A percentile compares a stretch with the other conserved stretches of the same genome.
Evolutionary conservation across 2,329 filamentous ascomycete genomes (phyloP).

Genomic region (Cladosporium sp.): DNA sequence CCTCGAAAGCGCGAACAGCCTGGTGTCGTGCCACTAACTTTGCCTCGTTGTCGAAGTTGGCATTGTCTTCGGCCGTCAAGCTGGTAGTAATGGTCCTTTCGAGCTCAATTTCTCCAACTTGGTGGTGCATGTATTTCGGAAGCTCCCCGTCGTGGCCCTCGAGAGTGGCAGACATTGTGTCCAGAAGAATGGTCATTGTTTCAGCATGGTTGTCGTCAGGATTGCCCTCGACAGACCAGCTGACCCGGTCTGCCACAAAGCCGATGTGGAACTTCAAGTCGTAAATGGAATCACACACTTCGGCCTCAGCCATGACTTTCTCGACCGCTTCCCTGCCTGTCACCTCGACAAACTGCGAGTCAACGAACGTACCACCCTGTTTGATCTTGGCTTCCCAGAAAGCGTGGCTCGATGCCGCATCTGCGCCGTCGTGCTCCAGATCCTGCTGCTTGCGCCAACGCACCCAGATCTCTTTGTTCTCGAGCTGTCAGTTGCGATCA

Average conservation of each 20-base stretch:
- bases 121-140: conserved; percentile 10
- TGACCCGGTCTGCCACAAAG: conserved; percentile 13
- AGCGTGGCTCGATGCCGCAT: background rate
- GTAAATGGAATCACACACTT: background rate
- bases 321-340: conserved; percentile 5
- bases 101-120: conserved; percentile 18
- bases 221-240: conserved; percentile 10
- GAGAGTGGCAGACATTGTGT: background rate
- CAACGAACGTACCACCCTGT: conserved; percentile 14
- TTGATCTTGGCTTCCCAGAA: conserved; percentile 19
- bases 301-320: background rate
- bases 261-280: background rate
- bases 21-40: background rate
- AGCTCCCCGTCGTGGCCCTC: background rate
- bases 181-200: conserved; percentile 12
- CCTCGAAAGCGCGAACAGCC: background rate
- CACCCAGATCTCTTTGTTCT: conserved; percentile 16
- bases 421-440: background rate
- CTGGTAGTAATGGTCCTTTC: background rate
- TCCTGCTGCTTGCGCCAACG: conserved; percentile 5
- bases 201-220: background rate
- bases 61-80: background rate
- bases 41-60: background rate
- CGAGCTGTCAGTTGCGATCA: conserved; percentile 14
- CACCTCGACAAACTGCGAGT: conserved; percentile 18